Conservation (phyloP, 2,329 filamentous ascomycete species). For the Fonsecaea nubica region DNA sequence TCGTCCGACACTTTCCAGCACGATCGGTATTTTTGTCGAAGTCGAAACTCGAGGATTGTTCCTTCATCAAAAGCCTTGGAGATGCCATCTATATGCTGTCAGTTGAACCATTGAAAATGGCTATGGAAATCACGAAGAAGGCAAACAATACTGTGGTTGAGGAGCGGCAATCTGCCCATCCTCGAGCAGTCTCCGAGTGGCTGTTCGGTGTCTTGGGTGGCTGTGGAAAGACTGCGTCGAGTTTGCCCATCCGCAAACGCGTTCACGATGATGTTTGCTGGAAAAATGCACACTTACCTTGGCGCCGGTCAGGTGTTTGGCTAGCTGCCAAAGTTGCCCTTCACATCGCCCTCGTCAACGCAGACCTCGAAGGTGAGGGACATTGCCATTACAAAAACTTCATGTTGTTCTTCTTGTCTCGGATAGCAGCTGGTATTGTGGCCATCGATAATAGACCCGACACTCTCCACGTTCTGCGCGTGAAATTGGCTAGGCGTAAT, state of each 20-base stretch:
- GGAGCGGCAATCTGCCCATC: slow-evolving; percentile 57
- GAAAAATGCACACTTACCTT: slow-evolving; percentile 47
- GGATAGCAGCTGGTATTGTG: slow-evolving; percentile 44
- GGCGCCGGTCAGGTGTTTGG: slow-evolving; percentile 63
- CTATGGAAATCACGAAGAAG: slow-evolving; percentile 50
- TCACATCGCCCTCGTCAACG: slow-evolving; percentile 47
- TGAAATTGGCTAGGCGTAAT: slow-evolving; percentile 54
- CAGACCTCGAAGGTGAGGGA: slow-evolving; percentile 28
- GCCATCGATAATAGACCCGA: slow-evolving; percentile 39
- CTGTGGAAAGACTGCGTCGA: slow-evolving; percentile 44
- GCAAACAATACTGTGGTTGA: slow-evolving; percentile 49
- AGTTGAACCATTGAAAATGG: slow-evolving; percentile 45
- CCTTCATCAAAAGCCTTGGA: slow-evolving; percentile 43
- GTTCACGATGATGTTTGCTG: slow-evolving; percentile 63
- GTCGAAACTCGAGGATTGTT: slow-evolving; percentile 37
- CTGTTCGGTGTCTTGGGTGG: slow-evolving; percentile 54
- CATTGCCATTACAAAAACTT: slow-evolving; percentile 57
- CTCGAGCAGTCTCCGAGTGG: slow-evolving; percentile 60
- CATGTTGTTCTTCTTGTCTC: slow-evolving; percentile 56
- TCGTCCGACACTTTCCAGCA: slow-evolving; percentile 56
- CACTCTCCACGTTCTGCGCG: slow-evolving; percentile 50
- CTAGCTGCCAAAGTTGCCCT: slow-evolving; percentile 61
- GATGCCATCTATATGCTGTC: slow-evolving; percentile 48
- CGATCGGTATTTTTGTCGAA: slow-evolving; percentile 45
- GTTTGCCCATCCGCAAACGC: slow-evolving; percentile 55